Evolutionary conservation across 345 rosid species (phyloP).

Genomic region (Acer campestre): DNA sequence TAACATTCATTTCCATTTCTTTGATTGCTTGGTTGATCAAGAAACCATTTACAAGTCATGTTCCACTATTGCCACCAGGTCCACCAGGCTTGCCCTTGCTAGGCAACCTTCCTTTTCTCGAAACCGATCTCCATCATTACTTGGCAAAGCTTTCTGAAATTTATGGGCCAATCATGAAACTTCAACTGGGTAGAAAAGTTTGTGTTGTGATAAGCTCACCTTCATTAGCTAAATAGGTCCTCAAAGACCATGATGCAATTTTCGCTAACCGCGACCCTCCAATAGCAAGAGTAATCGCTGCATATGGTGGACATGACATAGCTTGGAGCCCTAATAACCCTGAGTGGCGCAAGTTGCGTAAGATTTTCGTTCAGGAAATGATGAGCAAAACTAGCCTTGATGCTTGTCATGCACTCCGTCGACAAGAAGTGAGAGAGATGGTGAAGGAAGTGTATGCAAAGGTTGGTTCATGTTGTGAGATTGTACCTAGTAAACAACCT

Average conservation of each 20-base stretch:
- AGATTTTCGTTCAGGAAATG: constrained; percentile 28
- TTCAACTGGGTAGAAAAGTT: constrained; percentile 23
- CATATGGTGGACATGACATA: constrained; percentile 30
- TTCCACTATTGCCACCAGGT: constrained; percentile 22
- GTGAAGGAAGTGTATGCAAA: constrained; percentile 21
- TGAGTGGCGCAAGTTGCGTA: constrained; percentile 28
- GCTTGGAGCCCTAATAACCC: constrained; percentile 17
- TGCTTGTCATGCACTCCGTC: constrained; percentile 32
- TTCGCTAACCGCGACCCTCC: constrained; percentile 33
- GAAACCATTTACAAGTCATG: background rate
- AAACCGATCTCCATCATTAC: constrained; percentile 27
- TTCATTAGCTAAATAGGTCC: constrained; percentile 12
- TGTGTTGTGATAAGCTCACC: background rate
- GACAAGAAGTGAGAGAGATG: constrained; percentile 27
- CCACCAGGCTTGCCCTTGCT: constrained; percentile 30
- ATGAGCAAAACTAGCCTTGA: constrained; percentile 37
- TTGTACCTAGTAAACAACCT: too few species aligned
- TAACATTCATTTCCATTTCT: background rate
- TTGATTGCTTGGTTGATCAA: constrained; percentile 11
- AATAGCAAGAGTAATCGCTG: background rate
- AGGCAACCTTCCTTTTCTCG: constrained; percentile 29
- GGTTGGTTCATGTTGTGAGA: too few species aligned
- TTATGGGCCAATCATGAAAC: constrained; percentile 37
- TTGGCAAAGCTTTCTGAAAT: constrained; percentile 17
- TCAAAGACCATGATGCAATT: constrained; percentile 23